Base-by-base conservation (phyloP, 1,284 basidiomycete genomes). In the Pseudozyma flocculosa region DNA sequence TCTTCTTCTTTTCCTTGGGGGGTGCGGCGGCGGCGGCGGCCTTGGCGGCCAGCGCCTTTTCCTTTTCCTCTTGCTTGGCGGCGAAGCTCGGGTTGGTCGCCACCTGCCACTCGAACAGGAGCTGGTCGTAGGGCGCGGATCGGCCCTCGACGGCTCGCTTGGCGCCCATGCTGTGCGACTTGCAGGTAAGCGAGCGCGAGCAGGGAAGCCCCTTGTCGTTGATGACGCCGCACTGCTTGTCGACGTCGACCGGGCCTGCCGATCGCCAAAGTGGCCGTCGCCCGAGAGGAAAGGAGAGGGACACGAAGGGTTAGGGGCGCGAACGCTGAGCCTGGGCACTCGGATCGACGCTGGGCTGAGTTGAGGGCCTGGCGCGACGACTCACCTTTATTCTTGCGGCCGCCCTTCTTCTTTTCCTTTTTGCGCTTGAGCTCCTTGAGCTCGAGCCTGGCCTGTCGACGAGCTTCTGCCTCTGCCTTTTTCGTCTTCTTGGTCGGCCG, bases 91-190 rank as follows among this genome's bases (percentile, higher is more conserved):
- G 92, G 69, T 95, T 93, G 75, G 93, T 86, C 34, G 85, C 86
- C 39, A 90, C 87, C 70, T 95, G 90, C 90, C 92, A 97, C 53
- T 96, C 93, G 44, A 78, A 73, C 32, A 76, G 54, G 11, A 98
- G 84, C 50, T 88, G 87, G 73, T 97, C 93, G 78, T 92, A 98
- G 2, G 82, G 80, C 44, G 87, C 85, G 0, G 89, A 89, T 10
- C 95, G 88, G 26, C 92, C 92, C 64, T 85, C 84, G 0, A 98
- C 92, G 8, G 89, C 85, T 19, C 95, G 88, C 79, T 98, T 98
- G 23, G 92, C 90, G 29, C 92, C 92, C 88, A 98, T 95, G 1
- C 90, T 89, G 78, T 98, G 94, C 4, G 94, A 92, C 80, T 98
- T 98, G 83, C 94, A 98, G 0, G 94, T 97, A 34, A 98, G 84